Percentiles rank a stretch among this genome's conserved stretches.
These are phyloP conservation scores for Peronospora belbahrii DNA, from an alignment of 352 stramenopile species.

Conservation along the genomic window DNA sequence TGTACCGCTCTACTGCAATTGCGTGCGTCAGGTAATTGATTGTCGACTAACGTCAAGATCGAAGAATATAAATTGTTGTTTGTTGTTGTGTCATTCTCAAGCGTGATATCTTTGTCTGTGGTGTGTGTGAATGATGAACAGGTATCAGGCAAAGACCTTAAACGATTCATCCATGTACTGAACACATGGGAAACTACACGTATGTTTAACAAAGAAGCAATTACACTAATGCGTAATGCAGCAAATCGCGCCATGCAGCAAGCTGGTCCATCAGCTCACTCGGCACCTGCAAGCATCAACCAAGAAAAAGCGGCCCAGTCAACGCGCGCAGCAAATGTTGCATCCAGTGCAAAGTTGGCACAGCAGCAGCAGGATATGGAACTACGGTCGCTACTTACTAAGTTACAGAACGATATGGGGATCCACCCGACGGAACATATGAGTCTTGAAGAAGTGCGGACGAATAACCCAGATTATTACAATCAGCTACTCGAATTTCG, in stretches of 20 bases:
- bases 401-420: constrained; percentile 82
- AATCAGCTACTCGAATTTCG: constrained; percentile 70
- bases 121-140: constrained; percentile 11
- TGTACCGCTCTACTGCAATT: constrained; percentile 80
- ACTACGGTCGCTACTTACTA: constrained; percentile 68
- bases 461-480: constrained; percentile 81
- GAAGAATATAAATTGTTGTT: constrained; percentile 7
- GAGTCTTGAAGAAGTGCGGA: constrained; percentile 79
- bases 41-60: background rate
- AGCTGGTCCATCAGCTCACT: constrained; percentile 31
- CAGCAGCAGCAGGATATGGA: constrained; percentile 67
- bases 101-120: background rate
- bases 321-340: background rate
- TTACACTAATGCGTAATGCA: constrained; percentile 59
- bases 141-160: constrained; percentile 74
- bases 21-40: constrained; percentile 57
- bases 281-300: constrained; percentile 45
- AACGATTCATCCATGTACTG: constrained; percentile 77
- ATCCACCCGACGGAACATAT: constrained; percentile 84
- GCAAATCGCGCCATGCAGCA: constrained; percentile 51
- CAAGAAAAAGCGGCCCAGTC: constrained; percentile 23
- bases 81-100: background rate
- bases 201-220: constrained; percentile 45
- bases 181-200: constrained; percentile 75
- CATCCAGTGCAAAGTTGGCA: constrained; percentile 11